These are phyloP conservation scores for Fusarium nematophilum DNA, from an alignment of 2,329 filamentous ascomycete species.

Conservation along the genomic window DNA sequence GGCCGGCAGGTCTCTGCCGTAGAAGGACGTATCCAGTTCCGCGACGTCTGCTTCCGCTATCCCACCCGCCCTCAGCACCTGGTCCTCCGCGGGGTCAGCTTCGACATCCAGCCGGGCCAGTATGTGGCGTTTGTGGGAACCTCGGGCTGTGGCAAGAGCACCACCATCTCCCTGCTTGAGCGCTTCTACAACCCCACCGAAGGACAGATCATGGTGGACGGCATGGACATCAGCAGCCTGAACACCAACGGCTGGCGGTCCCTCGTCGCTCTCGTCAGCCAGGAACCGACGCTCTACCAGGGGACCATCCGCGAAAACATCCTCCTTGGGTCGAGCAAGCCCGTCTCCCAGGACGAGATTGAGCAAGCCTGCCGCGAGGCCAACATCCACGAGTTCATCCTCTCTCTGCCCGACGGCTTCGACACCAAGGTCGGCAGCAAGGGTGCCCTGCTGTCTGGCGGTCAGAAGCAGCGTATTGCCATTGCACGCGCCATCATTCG, in stretches of 20 bases:
- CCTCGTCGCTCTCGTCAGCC: conserved; percentile 43
- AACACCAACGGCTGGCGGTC: conserved; percentile 41
- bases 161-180: conserved; percentile 64
- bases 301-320: conserved; percentile 64
- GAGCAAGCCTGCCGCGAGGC: conserved; percentile 79
- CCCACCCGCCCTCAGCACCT: conserved; percentile 74
- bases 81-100: conserved; percentile 70
- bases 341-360: conserved; percentile 52
- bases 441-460: conserved; percentile 85
- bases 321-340: conserved; percentile 44
- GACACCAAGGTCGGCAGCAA: conserved; percentile 88
- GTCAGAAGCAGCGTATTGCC: conserved; percentile 94
- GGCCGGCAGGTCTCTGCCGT: conserved; percentile 71
- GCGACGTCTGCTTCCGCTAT: conserved; percentile 73
- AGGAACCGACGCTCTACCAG: conserved; percentile 48
- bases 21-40: conserved; percentile 73
- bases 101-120: conserved; percentile 57
- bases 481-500: conserved; percentile 92
- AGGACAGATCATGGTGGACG: conserved; percentile 6
- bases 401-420: conserved; percentile 87
- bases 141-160: conserved; percentile 63
- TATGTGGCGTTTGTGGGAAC: conserved; percentile 59
- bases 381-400: conserved; percentile 93
- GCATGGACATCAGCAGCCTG: conserved; percentile 29
- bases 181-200: conserved; percentile 60